These are phyloP conservation scores for Castanea crenata DNA, from an alignment of 306 rosid genomes.

Conservation along the genomic window DNA sequence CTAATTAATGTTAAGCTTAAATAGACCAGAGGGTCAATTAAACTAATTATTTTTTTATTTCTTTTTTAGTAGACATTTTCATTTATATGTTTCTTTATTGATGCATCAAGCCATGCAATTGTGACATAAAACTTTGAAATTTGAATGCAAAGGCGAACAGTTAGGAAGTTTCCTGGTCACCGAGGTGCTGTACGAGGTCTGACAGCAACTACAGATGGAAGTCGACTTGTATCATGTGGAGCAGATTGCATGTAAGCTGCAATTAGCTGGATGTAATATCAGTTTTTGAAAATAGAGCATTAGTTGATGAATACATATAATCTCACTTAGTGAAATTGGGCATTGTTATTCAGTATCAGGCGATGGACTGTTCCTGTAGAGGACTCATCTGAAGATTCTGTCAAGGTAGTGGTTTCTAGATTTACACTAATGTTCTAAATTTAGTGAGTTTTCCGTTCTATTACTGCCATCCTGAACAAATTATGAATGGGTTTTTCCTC, in stretches of 20 bases:
- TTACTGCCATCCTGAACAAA: constrained; percentile 15
- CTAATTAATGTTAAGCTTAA: not conserved
- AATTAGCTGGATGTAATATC: not conserved
- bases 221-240: constrained; percentile 83
- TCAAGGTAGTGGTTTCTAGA: constrained; percentile 44
- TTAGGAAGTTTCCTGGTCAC: constrained; percentile 87
- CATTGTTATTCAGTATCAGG: constrained; percentile 56
- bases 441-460: not conserved
- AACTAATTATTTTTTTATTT: not conserved
- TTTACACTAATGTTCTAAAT: not conserved
- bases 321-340: constrained; percentile 11
- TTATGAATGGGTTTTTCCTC: not conserved
- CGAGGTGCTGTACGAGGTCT: constrained; percentile 87
- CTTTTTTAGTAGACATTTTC: not conserved
- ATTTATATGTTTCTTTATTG: not conserved
- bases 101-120: not conserved
- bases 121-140: not conserved
- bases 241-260: constrained; percentile 79
- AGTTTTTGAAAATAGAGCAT: not conserved
- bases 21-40: not conserved
- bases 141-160: constrained; percentile 49
- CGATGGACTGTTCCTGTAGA: constrained; percentile 71
- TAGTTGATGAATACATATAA: not conserved
- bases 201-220: constrained; percentile 76
- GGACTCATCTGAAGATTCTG: constrained; percentile 36